Evolutionary conservation across 352 stramenopile species (phyloP), one percentile per base, ranked within the genome.

Genomic region (Phytophthora megakarya): DNA sequence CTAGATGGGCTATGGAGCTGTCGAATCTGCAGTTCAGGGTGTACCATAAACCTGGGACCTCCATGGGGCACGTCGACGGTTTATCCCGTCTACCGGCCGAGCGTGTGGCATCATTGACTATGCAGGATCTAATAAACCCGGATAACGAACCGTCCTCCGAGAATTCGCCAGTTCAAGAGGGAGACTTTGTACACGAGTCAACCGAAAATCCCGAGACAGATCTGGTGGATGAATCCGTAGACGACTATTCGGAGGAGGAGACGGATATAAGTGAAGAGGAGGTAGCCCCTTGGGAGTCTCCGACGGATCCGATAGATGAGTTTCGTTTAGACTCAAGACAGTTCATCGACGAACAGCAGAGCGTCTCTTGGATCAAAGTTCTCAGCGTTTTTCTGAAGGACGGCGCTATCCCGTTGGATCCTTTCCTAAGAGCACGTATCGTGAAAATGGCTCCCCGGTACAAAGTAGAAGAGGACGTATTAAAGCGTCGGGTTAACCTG

Each of bases 401-500:
- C n/a, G 45, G 18, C 2, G 45, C 56, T 12, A 7, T 64, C 0
- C 45, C 56, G 4, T n/a, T 65, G 35, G 46, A 65, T 33, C 46
- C 38, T 13, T 37, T 46, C 18, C 21, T 65, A 11, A 32, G 47
- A 19, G 19, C 32, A 1, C 35, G 26, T 3, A 15, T 59, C 1
- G 15, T 59, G 15, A 37, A 40, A 65, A n/a, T 59, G 37, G n/a
- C 13, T 9, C n/a, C 44, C 0, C 33, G 21, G 7, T 51, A 50
- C 8, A 11, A 25, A 6, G 26, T 64, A 4, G 4, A 9, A 18
- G 48, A 44, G 37, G 56, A 46, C 7, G 5, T 56, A 6, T 35
- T 66, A 32, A 53, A 53, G 48, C 16, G 40, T 5, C 21, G 10
- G 3, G 58, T 66, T 5, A n/a, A 55, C 23, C 28, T 66, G 7